Evolutionary conservation across 192 early-diverging fungal species (phyloP).

Genomic region (Coemansia sp.): DNA sequence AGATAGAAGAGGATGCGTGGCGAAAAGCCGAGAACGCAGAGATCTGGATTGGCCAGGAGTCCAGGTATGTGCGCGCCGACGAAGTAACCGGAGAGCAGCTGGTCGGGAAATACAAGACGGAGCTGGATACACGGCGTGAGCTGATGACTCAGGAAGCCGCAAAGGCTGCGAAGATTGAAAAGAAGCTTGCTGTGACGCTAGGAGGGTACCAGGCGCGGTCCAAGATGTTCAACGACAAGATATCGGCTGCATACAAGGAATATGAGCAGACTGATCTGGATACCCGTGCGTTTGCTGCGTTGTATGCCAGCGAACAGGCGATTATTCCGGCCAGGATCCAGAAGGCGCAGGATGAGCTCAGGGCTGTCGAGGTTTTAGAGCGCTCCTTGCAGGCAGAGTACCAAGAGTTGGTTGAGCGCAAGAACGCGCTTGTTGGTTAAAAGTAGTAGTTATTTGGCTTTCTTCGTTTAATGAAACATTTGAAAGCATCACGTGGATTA

Average conservation of each 20-base stretch:
- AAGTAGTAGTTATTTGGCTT: background rate
- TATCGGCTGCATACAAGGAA: constrained; percentile 60
- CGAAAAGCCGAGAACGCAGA: constrained; percentile 16
- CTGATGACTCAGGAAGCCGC: constrained; percentile 74
- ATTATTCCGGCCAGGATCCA: constrained; percentile 63
- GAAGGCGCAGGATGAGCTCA: constrained; percentile 49
- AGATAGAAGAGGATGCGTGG: constrained; percentile 32
- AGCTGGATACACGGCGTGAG: constrained; percentile 55
- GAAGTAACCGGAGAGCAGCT: constrained; percentile 11
- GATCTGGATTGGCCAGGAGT: constrained; percentile 30
- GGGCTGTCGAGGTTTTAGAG: constrained; percentile 52
- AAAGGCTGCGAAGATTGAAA: constrained; percentile 83
- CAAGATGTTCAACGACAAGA: constrained; percentile 63
- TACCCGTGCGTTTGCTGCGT: constrained; percentile 59
- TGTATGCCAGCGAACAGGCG: constrained; percentile 62
- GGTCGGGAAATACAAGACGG: constrained; percentile 34
- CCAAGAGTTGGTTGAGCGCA: constrained; percentile 56
- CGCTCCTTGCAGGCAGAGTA: constrained; percentile 71
- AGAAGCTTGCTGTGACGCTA: constrained; percentile 72
- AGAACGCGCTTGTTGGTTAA: constrained; percentile 15
- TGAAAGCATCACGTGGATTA: background rate
- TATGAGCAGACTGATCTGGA: constrained; percentile 63
- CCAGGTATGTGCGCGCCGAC: background rate
- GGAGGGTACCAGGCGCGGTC: constrained; percentile 84
- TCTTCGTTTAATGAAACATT: background rate